Percentiles rank a stretch among this genome's conserved stretches.
phyloP scores from a whole-genome alignment of 1,284 basidiomycete species.

The Boletus mariae region DNA sequence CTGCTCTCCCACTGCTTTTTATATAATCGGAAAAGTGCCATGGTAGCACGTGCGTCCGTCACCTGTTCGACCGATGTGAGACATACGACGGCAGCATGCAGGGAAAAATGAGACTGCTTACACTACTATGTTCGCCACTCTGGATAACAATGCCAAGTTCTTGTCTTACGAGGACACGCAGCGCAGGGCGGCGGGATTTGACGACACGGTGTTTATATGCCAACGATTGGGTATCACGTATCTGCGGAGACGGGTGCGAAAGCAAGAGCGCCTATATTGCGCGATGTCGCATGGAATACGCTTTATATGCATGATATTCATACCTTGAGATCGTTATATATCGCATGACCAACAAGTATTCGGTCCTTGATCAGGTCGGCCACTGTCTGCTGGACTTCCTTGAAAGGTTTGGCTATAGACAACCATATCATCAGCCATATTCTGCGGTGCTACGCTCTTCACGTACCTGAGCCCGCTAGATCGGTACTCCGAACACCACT shows the following conservation, averaged over 20 bases:
- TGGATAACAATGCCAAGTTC: conserved; percentile 87
- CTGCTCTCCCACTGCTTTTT: conserved; percentile 81
- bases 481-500: conserved; percentile 83
- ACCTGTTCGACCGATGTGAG: conserved; percentile 48
- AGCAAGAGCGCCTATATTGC: conserved; percentile 74
- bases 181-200: conserved; percentile 67
- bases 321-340: conserved; percentile 89
- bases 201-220: conserved; percentile 54
- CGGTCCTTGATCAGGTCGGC: conserved; percentile 76
- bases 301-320: conserved; percentile 11
- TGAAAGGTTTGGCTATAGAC: conserved; percentile 70
- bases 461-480: conserved; percentile 58
- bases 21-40: conserved; percentile 91
- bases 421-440: background rate
- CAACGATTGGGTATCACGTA: conserved; percentile 81
- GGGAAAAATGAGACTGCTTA: conserved; percentile 34
- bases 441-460: too few species aligned
- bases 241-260: conserved; percentile 79
- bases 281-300: background rate
- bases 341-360: conserved; percentile 90
- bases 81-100: background rate
- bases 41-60: conserved; percentile 91
- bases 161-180: conserved; percentile 80
- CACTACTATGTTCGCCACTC: conserved; percentile 83
- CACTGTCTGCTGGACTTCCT: conserved; percentile 78